A percentile compares a stretch with the other conserved stretches of the same genome.
phyloP scores from a whole-genome alignment of 2,329 filamentous ascomycete genomes.

The Xylariomycetidae sp. region DNA sequence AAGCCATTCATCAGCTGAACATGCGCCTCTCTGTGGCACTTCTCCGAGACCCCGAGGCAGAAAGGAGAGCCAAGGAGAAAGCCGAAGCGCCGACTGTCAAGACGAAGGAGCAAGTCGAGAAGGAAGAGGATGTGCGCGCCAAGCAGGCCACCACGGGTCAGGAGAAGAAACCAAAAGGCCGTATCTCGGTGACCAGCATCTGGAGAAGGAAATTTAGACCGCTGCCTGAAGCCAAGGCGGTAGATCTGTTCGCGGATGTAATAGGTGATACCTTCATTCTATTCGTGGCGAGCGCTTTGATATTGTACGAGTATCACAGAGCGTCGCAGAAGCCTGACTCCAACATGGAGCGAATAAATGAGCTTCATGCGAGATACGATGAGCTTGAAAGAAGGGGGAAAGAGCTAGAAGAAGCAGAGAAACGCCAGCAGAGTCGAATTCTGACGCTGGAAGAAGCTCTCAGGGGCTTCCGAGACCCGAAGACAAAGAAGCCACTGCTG shows the following conservation, averaged over 20 bases:
- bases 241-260: slow-evolving; percentile 63
- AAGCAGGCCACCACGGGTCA: slow-evolving; percentile 35
- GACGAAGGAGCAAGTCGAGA: slow-evolving; percentile 55
- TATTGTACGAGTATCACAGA: slow-evolving; percentile 59
- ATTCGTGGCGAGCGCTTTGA: slow-evolving; percentile 49
- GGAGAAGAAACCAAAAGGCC: slow-evolving; percentile 19
- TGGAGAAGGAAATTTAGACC: slow-evolving; percentile 60
- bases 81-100: slow-evolving; percentile 61
- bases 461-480: slow-evolving; percentile 47
- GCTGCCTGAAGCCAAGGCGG: slow-evolving; percentile 60
- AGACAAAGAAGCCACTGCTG: slow-evolving; percentile 51
- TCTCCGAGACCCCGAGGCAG: slow-evolving; percentile 53
- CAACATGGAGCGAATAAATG: slow-evolving; percentile 49
- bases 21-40: slow-evolving; percentile 60
- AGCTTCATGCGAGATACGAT: slow-evolving; percentile 43
- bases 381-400: slow-evolving; percentile 45
- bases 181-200: slow-evolving; percentile 41
- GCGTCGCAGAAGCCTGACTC: slow-evolving; percentile 56
- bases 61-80: slow-evolving; percentile 55
- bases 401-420: slow-evolving; percentile 46
- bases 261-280: slow-evolving; percentile 61
- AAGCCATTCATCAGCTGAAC: slow-evolving; percentile 61
- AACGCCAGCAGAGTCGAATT: slow-evolving; percentile 40
- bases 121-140: slow-evolving; percentile 46
- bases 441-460: slow-evolving; percentile 50